Evolutionary conservation across 2,329 filamentous ascomycete species (phyloP).

Genomic region (Juglanconis oblonga): DNA sequence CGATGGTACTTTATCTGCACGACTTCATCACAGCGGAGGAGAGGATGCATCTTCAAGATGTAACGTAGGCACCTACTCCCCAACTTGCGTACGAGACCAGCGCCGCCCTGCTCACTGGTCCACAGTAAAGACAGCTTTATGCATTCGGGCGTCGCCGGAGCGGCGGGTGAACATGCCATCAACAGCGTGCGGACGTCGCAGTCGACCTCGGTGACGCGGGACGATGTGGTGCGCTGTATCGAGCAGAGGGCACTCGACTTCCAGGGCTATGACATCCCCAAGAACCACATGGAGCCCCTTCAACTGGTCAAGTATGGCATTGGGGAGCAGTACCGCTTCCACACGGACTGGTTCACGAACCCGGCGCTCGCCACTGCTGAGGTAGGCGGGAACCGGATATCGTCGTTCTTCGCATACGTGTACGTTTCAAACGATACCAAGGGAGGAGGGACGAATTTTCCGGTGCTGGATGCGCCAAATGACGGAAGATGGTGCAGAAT

Average conservation of each 20-base stretch:
- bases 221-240: conserved; percentile 35
- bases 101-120: not conserved
- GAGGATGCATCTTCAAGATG: conserved; percentile 28
- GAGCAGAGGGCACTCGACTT: conserved; percentile 36
- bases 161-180: conserved; percentile 27
- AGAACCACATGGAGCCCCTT: conserved; percentile 34
- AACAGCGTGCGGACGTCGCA: conserved; percentile 32
- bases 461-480: conserved; percentile 31
- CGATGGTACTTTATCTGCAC: conserved; percentile 37
- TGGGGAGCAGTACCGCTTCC: conserved; percentile 38
- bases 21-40: conserved; percentile 36
- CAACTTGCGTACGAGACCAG: not conserved
- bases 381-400: conserved; percentile 35
- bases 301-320: conserved; percentile 37
- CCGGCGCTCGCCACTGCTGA: conserved; percentile 28
- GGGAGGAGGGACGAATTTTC: conserved; percentile 40
- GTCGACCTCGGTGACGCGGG: conserved; percentile 34
- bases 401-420: conserved; percentile 40
- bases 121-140: conserved; percentile 34
- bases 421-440: conserved; percentile 32
- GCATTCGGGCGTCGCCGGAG: conserved; percentile 32
- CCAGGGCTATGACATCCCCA: conserved; percentile 34
- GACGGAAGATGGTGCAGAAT: conserved; percentile 35
- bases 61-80: not conserved
- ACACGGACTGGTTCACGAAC: conserved; percentile 40